Conservation (phyloP, 495 filamentous ascomycete genomes). For the Xylaria telfairii region DNA sequence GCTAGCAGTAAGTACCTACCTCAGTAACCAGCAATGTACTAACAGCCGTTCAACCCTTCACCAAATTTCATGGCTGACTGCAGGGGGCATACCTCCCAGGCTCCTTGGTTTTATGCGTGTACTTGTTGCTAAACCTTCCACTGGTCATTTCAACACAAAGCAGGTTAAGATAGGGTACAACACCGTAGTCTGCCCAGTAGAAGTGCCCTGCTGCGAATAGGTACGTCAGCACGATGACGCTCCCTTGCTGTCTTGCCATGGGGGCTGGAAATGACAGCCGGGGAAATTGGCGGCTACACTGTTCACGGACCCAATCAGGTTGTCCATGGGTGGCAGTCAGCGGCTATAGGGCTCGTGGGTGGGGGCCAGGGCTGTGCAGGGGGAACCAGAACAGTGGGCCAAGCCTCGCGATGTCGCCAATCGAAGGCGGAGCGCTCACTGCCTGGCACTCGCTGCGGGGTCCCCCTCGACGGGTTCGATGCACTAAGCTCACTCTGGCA, state of each 20-base stretch:
- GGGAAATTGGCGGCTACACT: conserved; percentile 22
- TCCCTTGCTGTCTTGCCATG: no score
- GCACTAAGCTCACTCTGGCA: neutral
- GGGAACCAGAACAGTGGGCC: conserved; percentile 30
- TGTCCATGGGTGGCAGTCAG: conserved; percentile 17
- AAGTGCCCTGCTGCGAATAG: neutral
- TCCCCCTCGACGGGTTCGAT: conserved; percentile 7
- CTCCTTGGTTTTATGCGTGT: neutral
- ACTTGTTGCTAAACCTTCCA: neutral
- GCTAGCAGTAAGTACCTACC: neutral
- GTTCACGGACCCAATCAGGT: conserved; percentile 29
- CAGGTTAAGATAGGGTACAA: no score
- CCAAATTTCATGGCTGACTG: neutral
- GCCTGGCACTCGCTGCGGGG: conserved; percentile 15
- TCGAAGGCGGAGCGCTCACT: conserved; percentile 14
- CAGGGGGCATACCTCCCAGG: neutral
- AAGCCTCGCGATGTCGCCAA: conserved; percentile 30
- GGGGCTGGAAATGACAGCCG: conserved; percentile 9
- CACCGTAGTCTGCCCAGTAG: conserved; percentile 7
- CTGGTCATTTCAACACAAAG: neutral
- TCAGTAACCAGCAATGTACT: neutral
- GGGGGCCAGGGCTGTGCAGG: conserved; percentile 30
- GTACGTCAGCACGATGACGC: conserved; percentile 6
- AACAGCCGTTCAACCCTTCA: neutral
- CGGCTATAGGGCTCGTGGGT: conserved; percentile 32